Percentiles rank a stretch among this genome's conserved stretches.
Conservation (phyloP, 345 rosid genomes). For the Limnanthes douglasii region DNA sequence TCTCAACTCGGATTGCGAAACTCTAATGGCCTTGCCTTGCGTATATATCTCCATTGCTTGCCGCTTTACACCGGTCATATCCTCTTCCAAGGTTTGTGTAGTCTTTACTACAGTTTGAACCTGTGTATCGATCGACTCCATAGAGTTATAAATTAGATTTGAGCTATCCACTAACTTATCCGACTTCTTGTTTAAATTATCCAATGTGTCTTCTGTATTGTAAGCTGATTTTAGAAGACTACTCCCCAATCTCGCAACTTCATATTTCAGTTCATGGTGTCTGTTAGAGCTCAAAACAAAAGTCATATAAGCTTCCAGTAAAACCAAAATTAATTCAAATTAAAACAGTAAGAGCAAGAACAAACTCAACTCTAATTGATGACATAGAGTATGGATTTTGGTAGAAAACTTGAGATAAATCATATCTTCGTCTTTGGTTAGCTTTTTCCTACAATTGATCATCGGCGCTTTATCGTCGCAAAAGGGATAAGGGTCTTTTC, state of each 20-base stretch:
- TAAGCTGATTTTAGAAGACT: slow-evolving; percentile 35
- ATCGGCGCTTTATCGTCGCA: slow-evolving; percentile 24
- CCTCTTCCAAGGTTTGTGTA: slow-evolving; percentile 17
- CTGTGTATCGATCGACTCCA: slow-evolving; percentile 20
- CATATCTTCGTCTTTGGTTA: slow-evolving; percentile 23
- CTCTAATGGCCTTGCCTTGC: slow-evolving; percentile 31
- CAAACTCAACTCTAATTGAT: slow-evolving; percentile 44
- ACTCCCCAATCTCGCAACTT: slow-evolving; percentile 47
- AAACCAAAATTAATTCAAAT: too few species aligned
- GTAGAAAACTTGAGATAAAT: slow-evolving; percentile 36
- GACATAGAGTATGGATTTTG: slow-evolving; percentile 47
- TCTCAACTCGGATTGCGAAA: slow-evolving; percentile 24
- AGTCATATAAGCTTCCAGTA: too few species aligned
- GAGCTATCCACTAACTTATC: slow-evolving; percentile 20
- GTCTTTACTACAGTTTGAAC: slow-evolving; percentile 24
- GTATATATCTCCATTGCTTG: slow-evolving; percentile 24
- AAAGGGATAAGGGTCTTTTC: slow-evolving; percentile 25
- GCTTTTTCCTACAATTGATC: slow-evolving; percentile 24
- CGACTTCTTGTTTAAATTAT: slow-evolving; percentile 23
- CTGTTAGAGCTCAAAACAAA: slow-evolving; percentile 10
- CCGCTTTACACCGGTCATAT: slow-evolving; percentile 16
- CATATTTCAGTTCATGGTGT: slow-evolving; percentile 31
- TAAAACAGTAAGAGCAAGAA: not conserved
- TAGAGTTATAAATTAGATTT: slow-evolving; percentile 21
- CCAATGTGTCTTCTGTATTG: slow-evolving; percentile 23